These are phyloP conservation scores for Xylaria sp. DNA, from an alignment of 2,329 filamentous ascomycete species.

Conservation along the genomic window DNA sequence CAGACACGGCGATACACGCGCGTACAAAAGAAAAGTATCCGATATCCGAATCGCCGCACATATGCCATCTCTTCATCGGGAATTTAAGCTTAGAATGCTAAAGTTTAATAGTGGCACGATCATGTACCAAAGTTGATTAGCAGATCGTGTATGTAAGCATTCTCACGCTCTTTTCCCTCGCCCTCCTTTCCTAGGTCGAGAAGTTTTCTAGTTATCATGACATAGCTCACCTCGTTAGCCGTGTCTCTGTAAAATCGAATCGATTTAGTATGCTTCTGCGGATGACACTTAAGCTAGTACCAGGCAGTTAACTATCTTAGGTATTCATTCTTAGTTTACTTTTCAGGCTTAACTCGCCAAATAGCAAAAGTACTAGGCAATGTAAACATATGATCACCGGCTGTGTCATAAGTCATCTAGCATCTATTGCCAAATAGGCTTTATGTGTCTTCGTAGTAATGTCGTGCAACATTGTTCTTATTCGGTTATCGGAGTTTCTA, in stretches of 20 bases:
- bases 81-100: background rate
- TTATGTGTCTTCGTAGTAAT: no score
- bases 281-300: background rate
- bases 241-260: background rate
- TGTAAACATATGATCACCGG: no score
- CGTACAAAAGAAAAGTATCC: background rate
- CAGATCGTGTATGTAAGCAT: no score
- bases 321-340: background rate
- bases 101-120: background rate
- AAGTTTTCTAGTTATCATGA: background rate
- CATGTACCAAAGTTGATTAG: background rate
- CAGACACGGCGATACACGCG: background rate
- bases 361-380: no score
- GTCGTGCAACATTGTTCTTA: no score
- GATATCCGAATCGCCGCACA: background rate
- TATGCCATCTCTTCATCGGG: background rate
- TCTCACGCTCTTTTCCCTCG: no score
- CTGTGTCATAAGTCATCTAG: no score
- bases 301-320: background rate
- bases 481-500: no score
- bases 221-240: no score
- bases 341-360: no score
- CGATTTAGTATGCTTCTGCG: background rate
- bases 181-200: background rate
- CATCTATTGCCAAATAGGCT: no score